Base-by-base conservation (phyloP, 1,284 basidiomycete species). In the Cerioporus squamosus region DNA sequence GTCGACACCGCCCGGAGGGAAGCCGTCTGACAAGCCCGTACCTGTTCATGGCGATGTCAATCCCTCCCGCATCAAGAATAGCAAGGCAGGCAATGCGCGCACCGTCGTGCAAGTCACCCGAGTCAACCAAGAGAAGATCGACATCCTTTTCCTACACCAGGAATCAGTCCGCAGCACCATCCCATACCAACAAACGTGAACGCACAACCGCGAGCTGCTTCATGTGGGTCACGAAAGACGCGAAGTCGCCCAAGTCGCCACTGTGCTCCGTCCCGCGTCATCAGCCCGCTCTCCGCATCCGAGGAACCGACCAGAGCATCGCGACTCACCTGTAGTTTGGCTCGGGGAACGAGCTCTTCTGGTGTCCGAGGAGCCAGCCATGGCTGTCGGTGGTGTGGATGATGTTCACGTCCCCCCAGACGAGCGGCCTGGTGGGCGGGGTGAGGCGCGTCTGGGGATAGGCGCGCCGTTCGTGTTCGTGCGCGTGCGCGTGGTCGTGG, bases 381-480 rank as follows among this genome's bases (percentile, higher is more conserved):
- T 94, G 92, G 44, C 83, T 87, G 70, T 94, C 92, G 0, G 92
- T 94, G 22, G 91, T 93, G 69, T 92, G 90, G 50, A 94, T 79
- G 66, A 91, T 59, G 66, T 93, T 93, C 68, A 94, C 76, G 66
- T 93, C 88, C 33, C 88, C 85, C 90, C 90, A 93, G 50, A 82
- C 81, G 36, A 94, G 80, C 36, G 85, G 81, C 26, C 83, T 78
- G 57, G 80, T 78, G 4, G 88, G 89, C 14, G 79, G 78, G 0
- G 83, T 76, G 44, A 89, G 74, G 24, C 73, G 73, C n/a, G 74
- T 63, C 51, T 75, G 71, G 0, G 83, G 78, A 53, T 74, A 74
- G 44, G 79, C 74, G 57, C 82, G 79, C 63, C 75, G 78, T 38
- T 52, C 65, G 60, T 83, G 77, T 18, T 67, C 72, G 54, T 80